phyloP scores from a whole-genome alignment of 23 red algal genomes.

The Chondrus crispus region DNA sequence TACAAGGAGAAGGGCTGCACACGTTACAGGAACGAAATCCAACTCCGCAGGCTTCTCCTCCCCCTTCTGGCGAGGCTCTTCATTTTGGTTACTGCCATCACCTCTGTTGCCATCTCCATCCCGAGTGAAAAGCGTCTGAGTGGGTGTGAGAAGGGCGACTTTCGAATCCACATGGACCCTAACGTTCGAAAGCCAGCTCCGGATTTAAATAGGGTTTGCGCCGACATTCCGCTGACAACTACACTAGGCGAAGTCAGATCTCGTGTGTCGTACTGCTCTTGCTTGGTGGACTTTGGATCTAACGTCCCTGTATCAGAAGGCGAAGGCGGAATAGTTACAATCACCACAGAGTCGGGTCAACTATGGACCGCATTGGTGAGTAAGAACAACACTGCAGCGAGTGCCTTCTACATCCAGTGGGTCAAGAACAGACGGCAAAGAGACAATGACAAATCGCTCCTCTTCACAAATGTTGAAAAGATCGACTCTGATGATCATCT shows the following conservation, averaged over 20 bases:
- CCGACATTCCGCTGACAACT: neutral
- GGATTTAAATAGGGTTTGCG: neutral
- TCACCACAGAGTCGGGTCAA: no score
- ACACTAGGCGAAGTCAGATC: neutral
- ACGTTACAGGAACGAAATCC: neutral
- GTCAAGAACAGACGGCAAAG: no score
- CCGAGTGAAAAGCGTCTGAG: constrained; percentile 10
- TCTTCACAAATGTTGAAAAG: no score
- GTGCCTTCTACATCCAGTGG: no score
- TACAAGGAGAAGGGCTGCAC: neutral
- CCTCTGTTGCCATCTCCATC: neutral
- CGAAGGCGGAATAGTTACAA: no score
- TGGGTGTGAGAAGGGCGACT: constrained; percentile 5
- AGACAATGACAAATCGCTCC: no score
- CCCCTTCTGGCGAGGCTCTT: neutral
- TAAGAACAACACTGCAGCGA: no score
- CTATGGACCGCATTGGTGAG: no score
- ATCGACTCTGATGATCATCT: no score
- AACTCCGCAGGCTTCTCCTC: neutral
- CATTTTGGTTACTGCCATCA: neutral
- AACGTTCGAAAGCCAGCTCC: no score
- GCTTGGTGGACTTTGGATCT: no score
- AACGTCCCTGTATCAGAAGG: no score
- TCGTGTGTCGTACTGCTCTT: neutral
- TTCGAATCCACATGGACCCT: neutral